Conservation (phyloP, 2,329 filamentous ascomycete genomes). For the Phyllosticta citriasiana region DNA sequence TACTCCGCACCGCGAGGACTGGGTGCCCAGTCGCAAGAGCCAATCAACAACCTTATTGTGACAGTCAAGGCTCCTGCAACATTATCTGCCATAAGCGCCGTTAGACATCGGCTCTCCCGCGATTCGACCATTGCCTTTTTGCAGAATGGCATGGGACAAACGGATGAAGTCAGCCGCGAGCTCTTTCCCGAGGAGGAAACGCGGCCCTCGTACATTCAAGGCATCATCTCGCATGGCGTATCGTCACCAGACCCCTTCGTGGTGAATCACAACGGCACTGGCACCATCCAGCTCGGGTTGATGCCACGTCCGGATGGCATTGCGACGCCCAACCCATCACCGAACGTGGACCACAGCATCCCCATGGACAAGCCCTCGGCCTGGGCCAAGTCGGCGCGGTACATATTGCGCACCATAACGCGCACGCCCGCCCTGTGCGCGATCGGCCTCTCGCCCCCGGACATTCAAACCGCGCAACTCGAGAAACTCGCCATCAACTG, state of each 20-base stretch:
- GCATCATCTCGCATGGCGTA: constrained; percentile 52
- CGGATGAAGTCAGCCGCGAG: constrained; percentile 64
- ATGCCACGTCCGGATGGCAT: constrained; percentile 19
- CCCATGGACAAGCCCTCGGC: constrained; percentile 14
- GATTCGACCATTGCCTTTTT: constrained; percentile 66
- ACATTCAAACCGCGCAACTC: constrained; percentile 64
- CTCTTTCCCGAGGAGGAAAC: constrained; percentile 57
- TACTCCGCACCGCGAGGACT: constrained; percentile 1
- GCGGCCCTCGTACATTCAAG: constrained; percentile 68
- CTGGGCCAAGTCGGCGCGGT: constrained; percentile 40
- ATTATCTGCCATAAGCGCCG: constrained; percentile 52
- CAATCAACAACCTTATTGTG: constrained; percentile 66
- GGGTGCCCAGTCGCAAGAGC: constrained; percentile 23
- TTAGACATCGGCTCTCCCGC: constrained; percentile 57
- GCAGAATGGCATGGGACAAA: constrained; percentile 71
- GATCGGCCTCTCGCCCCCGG: constrained; percentile 45
- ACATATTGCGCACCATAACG: constrained; percentile 56
- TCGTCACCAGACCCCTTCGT: constrained; percentile 39
- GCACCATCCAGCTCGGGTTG: constrained; percentile 48
- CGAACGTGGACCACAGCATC: constrained; percentile 14
- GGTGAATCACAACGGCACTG: constrained; percentile 48
- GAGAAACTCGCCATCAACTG: constrained; percentile 67
- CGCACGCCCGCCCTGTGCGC: constrained; percentile 53
- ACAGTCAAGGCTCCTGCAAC: constrained; percentile 65
- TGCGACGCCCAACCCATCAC: constrained; percentile 10